These are phyloP conservation scores for Talaromyces stipitatus DNA, from an alignment of 495 filamentous ascomycete species.

Conservation along the genomic window DNA sequence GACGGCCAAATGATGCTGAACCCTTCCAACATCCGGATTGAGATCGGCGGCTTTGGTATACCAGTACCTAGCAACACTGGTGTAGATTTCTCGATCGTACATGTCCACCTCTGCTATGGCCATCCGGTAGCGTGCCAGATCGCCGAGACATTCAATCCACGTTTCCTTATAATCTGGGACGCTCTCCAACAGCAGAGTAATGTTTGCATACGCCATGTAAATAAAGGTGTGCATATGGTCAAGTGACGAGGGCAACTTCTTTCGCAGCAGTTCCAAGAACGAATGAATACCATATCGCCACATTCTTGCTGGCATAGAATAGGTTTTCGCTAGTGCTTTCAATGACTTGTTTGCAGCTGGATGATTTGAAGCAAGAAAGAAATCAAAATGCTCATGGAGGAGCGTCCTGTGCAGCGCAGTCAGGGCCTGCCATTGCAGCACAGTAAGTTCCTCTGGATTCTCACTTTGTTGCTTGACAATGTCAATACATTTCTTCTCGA, in stretches of 20 bases:
- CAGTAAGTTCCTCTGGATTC: constrained; percentile 36
- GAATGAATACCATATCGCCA: constrained; percentile 79
- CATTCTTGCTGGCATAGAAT: constrained; percentile 76
- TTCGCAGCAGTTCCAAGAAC: constrained; percentile 65
- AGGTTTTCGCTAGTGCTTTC: constrained; percentile 54
- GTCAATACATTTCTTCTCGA: constrained; percentile 72
- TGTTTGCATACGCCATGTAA: constrained; percentile 73
- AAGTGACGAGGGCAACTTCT: constrained; percentile 58
- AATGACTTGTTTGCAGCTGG: constrained; percentile 56
- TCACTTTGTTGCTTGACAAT: constrained; percentile 54
- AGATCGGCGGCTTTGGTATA: constrained; percentile 72
- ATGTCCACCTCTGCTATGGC: constrained; percentile 69
- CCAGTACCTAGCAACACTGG: constrained; percentile 68
- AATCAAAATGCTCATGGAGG: constrained; percentile 74
- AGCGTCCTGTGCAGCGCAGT: constrained; percentile 66
- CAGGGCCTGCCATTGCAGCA: constrained; percentile 64
- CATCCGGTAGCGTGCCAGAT: constrained; percentile 68
- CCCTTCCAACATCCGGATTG: constrained; percentile 58
- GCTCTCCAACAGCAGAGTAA: constrained; percentile 70
- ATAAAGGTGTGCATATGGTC: constrained; percentile 82
- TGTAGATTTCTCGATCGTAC: constrained; percentile 71
- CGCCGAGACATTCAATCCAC: constrained; percentile 87
- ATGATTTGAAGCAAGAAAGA: constrained; percentile 72
- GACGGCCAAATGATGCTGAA: constrained; percentile 83
- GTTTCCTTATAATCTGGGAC: constrained; percentile 71